Percentiles rank a stretch among this genome's conserved stretches.
These are phyloP conservation scores for Ophiostoma novo-ulmi DNA, from an alignment of 2,329 filamentous ascomycete genomes.

Conservation along the genomic window DNA sequence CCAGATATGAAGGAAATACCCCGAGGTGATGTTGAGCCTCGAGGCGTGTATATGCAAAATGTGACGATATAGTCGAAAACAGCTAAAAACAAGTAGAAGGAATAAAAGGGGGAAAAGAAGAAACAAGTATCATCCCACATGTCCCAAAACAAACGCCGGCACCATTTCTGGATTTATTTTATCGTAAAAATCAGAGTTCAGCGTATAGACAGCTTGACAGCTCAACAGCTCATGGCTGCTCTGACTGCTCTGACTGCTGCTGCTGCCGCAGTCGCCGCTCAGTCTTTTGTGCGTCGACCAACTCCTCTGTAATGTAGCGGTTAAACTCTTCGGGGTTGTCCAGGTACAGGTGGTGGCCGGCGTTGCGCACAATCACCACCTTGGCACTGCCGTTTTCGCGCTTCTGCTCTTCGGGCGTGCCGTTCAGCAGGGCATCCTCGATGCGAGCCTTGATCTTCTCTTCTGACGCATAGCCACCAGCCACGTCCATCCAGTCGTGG, in stretches of 20 bases:
- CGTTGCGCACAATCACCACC: conserved; percentile 67
- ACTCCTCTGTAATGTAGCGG: conserved; percentile 46
- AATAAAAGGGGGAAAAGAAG: not conserved
- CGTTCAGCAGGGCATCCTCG: conserved; percentile 53
- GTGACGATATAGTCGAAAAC: not conserved
- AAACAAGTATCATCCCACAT: not conserved
- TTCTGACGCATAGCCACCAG: conserved; percentile 73
- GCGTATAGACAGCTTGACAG: no score
- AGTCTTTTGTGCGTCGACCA: conserved; percentile 45
- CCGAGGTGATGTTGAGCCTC: not conserved
- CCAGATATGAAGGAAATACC: not conserved
- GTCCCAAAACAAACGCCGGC: conserved; percentile 11
- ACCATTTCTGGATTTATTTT: conserved; percentile 3
- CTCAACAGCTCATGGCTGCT: not conserved
- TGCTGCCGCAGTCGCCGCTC: conserved; percentile 26
- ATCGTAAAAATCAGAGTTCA: not conserved
- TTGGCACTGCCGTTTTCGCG: conserved; percentile 75
- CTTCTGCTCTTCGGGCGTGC: conserved; percentile 61
- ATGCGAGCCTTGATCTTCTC: conserved; percentile 70
- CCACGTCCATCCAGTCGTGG: conserved; percentile 97
- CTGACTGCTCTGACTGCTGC: not conserved
- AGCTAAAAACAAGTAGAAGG: not conserved
- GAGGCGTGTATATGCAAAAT: conserved; percentile 8
- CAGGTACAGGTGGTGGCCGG: conserved; percentile 56
- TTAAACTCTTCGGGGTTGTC: conserved; percentile 58